These are phyloP conservation scores for Cystobasidium ongulense DNA, from an alignment of 768 basidiomycete genomes.

Conservation along the genomic window DNA sequence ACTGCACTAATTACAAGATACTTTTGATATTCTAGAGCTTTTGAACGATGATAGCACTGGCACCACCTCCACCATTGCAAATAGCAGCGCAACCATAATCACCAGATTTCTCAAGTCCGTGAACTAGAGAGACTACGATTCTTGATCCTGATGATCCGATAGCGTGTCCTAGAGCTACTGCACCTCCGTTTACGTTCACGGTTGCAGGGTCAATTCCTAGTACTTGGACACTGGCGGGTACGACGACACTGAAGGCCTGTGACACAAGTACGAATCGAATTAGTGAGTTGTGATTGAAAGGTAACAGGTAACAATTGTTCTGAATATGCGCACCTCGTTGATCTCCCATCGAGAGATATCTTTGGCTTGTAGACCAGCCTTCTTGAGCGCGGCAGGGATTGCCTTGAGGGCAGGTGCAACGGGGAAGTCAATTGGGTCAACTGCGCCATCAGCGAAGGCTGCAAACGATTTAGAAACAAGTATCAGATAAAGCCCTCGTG, in stretches of 20 bases:
- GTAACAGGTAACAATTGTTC: not conserved
- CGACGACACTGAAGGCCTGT: conserved; percentile 83
- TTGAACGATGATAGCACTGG: conserved; percentile 30
- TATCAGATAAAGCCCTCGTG: no score
- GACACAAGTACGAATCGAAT: not conserved
- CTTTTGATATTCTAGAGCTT: conserved; percentile 2
- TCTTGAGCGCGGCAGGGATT: conserved; percentile 75
- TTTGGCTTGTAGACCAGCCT: conserved; percentile 67
- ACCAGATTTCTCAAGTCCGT: conserved; percentile 62
- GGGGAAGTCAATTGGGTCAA: conserved; percentile 95
- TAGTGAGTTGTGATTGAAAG: not conserved
- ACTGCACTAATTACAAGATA: not conserved
- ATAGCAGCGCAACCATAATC: conserved; percentile 92
- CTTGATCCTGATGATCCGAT: conserved; percentile 92
- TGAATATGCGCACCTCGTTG: conserved; percentile 55
- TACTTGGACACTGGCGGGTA: conserved; percentile 79
- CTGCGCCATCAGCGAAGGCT: conserved; percentile 92
- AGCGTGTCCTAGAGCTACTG: conserved; percentile 89
- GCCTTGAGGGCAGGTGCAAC: conserved; percentile 77
- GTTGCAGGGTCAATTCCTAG: conserved; percentile 64
- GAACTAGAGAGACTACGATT: conserved; percentile 83
- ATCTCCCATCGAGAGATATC: conserved; percentile 91
- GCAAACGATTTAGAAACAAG: conserved; percentile 44
- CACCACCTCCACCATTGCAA: conserved; percentile 78
- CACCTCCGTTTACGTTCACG: conserved; percentile 57